phyloP scores from a whole-genome alignment of 805 yeast species.

The Phaffomyces thermotolerans region DNA sequence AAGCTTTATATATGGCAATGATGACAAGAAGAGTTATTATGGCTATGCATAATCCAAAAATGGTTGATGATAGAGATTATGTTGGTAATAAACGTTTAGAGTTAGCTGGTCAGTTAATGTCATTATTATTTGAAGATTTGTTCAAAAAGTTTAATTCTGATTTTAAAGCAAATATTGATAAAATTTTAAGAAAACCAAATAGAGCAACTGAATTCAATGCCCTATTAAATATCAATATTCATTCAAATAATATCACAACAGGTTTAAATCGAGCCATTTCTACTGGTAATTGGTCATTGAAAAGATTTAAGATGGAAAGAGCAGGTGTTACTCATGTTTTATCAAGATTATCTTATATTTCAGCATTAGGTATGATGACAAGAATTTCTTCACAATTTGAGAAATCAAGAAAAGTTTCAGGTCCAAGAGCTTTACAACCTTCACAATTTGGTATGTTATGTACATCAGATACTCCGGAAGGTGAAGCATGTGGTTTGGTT shows the following conservation, averaged over 20 bases:
- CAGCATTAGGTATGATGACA: slow-evolving; percentile 99
- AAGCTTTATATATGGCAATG: slow-evolving; percentile 88
- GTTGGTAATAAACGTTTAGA: slow-evolving; percentile 97
- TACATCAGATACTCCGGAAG: slow-evolving; percentile 98
- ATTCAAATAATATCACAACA: slow-evolving; percentile 86
- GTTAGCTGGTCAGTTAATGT: slow-evolving; percentile 95
- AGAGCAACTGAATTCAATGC: slow-evolving; percentile 96
- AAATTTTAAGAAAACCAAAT: slow-evolving; percentile 87
- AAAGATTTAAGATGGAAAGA: slow-evolving; percentile 98
- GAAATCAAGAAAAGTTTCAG: slow-evolving; percentile 94
- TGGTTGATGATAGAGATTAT: slow-evolving; percentile 98
- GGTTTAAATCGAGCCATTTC: slow-evolving; percentile 96
- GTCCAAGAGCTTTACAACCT: slow-evolving; percentile 98
- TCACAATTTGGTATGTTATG: slow-evolving; percentile 99
- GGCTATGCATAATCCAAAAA: slow-evolving; percentile 89
- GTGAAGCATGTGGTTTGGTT: slow-evolving; percentile 99
- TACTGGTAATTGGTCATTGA: slow-evolving; percentile 98
- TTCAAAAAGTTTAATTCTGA: slow-evolving; percentile 94
- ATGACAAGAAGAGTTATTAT: slow-evolving; percentile 95
- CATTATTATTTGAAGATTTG: slow-evolving; percentile 89
- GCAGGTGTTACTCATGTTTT: slow-evolving; percentile 98
- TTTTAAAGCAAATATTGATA: slow-evolving; percentile 90
- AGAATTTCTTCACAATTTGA: slow-evolving; percentile 98
- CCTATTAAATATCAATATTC: slow-evolving; percentile 77
- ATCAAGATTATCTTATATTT: slow-evolving; percentile 83